Conservation (phyloP, 2,329 filamentous ascomycete species). For the Cordyceps pruinosa region DNA sequence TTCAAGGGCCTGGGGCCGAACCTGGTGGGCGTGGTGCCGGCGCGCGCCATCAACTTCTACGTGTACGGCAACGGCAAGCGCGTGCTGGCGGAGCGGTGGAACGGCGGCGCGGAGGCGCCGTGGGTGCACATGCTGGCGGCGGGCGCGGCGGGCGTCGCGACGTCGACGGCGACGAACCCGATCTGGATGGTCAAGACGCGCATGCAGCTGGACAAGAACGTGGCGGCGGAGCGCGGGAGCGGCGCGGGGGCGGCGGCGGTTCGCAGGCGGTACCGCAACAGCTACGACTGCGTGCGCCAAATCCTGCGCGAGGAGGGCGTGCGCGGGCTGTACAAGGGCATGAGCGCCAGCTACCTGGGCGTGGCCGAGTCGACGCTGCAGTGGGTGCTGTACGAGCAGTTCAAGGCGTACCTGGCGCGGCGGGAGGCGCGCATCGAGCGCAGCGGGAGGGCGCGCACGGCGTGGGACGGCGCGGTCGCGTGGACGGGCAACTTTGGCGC, state of each 20-base stretch:
- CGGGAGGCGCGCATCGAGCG: slow-evolving; percentile 52
- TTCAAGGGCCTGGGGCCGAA: slow-evolving; percentile 94
- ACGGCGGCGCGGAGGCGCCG: slow-evolving; percentile 60
- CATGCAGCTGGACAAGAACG: slow-evolving; percentile 83
- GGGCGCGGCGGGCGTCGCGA: slow-evolving; percentile 71
- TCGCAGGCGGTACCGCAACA: slow-evolving; percentile 73
- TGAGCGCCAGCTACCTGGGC: slow-evolving; percentile 86
- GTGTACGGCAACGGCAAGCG: slow-evolving; percentile 89
- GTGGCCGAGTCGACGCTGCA: slow-evolving; percentile 86
- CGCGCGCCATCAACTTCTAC: slow-evolving; percentile 88
- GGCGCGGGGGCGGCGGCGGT: slow-evolving; percentile 29
- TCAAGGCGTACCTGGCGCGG: slow-evolving; percentile 66
- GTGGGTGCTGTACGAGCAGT: slow-evolving; percentile 90
- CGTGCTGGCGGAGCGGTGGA: slow-evolving; percentile 67
- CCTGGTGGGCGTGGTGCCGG: slow-evolving; percentile 81
- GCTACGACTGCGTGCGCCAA: slow-evolving; percentile 78
- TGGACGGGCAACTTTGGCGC: slow-evolving; percentile 75
- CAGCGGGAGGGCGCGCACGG: slow-evolving; percentile 56
- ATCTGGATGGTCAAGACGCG: slow-evolving; percentile 97
- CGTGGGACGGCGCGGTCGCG: slow-evolving; percentile 68
- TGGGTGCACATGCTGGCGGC: slow-evolving; percentile 75
- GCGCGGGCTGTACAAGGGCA: slow-evolving; percentile 76
- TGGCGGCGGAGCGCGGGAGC: slow-evolving; percentile 36
- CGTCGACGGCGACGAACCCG: slow-evolving; percentile 86
- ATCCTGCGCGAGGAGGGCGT: slow-evolving; percentile 75